A percentile compares a stretch with the other conserved stretches of the same genome.
Evolutionary conservation across 768 basidiomycete genomes (phyloP).

Genomic region (Collybia sp.): DNA sequence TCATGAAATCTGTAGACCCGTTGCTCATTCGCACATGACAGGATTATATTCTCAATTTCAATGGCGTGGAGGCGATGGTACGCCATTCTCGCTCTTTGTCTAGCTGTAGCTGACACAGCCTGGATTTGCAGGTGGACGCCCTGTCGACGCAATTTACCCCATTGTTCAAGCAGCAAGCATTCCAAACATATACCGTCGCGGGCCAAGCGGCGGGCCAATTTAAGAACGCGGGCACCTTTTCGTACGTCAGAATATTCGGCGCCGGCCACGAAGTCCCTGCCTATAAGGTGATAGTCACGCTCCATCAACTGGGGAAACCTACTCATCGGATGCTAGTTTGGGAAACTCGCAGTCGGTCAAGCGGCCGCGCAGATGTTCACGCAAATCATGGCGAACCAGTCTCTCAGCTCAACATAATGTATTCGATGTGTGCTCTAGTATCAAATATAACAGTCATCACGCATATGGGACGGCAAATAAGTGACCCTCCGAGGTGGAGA

Average conservation of each 20-base stretch:
- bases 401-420: too few species aligned
- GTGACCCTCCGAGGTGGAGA: too few species aligned
- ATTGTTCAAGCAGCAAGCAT: conserved; percentile 34
- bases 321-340: conserved; percentile 18
- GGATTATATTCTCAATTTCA: conserved; percentile 53
- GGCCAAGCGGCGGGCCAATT: conserved; percentile 46
- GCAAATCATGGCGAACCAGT: conserved; percentile 32
- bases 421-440: too few species aligned
- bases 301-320: too few species aligned
- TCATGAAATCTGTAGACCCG: background rate
- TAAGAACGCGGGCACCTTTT: conserved; percentile 56
- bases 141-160: conserved; percentile 42
- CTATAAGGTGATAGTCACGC: conserved; percentile 26
- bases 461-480: too few species aligned
- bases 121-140: conserved; percentile 27
- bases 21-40: conserved; percentile 2
- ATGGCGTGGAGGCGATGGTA: conserved; percentile 57
- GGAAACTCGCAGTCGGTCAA: conserved; percentile 30
- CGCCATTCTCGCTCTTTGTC: background rate
- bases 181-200: conserved; percentile 43
- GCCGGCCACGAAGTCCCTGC: conserved; percentile 47
- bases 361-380: conserved; percentile 40
- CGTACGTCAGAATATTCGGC: conserved; percentile 47
- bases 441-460: too few species aligned
- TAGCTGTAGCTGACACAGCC: background rate